Conservation (phyloP, 306 rosid genomes). For the Ochetophila trinervis region DNA sequence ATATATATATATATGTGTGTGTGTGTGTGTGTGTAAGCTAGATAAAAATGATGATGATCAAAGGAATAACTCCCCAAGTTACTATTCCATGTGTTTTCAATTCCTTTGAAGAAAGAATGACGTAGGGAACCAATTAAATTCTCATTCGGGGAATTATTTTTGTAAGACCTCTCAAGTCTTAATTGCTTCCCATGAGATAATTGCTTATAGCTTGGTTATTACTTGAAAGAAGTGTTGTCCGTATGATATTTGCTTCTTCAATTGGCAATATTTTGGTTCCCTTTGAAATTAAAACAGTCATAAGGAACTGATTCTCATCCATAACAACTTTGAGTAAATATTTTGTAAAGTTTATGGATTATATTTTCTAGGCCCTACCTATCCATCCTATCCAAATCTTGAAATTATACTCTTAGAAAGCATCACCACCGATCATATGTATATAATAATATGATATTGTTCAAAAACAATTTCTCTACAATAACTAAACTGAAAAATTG, state of each 20-base stretch:
- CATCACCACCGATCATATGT: background rate
- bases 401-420: constrained; percentile 9
- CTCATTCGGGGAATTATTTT: constrained; percentile 17
- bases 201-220: constrained; percentile 23
- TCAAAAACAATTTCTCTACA: no score
- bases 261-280: constrained; percentile 6
- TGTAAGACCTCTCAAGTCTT: constrained; percentile 28
- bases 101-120: constrained; percentile 28
- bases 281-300: constrained; percentile 11
- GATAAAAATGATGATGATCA: constrained; percentile 27
- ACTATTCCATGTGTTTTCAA: constrained; percentile 9
- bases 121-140: constrained; percentile 34
- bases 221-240: constrained; percentile 25
- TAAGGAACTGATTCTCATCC: constrained; percentile 48
- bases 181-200: constrained; percentile 23
- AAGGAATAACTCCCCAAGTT: constrained; percentile 27
- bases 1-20: no score
- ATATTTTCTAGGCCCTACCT: constrained; percentile 8
- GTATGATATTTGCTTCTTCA: constrained; percentile 31
- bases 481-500: background rate
- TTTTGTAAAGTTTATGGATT: constrained; percentile 23
- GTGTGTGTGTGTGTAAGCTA: no score
- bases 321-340: constrained; percentile 9
- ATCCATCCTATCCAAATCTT: no score
- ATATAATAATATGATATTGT: no score